Evolutionary conservation across 345 rosid genomes (phyloP).

Genomic region (Camelina sativa): DNA sequence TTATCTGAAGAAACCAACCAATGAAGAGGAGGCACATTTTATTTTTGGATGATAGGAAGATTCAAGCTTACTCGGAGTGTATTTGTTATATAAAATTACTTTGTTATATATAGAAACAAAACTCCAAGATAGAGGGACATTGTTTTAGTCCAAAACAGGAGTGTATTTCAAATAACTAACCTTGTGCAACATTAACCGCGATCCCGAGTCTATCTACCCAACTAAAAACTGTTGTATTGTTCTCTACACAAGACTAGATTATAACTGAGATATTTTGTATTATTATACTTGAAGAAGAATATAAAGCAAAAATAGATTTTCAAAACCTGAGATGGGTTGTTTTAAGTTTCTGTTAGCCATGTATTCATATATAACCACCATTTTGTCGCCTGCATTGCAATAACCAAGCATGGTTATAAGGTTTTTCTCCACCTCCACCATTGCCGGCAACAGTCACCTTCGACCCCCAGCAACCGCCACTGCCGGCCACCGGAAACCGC

Average conservation of each 20-base stretch:
- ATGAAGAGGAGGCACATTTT: neutral
- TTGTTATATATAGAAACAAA: slow-evolving; percentile 22
- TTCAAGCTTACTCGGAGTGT: slow-evolving; percentile 61
- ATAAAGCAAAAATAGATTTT: neutral
- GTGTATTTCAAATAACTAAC: slow-evolving; percentile 28
- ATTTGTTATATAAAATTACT: too few species aligned
- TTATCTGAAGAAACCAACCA: neutral
- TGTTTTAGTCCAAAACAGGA: neutral
- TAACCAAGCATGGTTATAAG: slow-evolving; percentile 59
- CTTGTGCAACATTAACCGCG: slow-evolving; percentile 59
- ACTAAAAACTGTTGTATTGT: slow-evolving; percentile 42
- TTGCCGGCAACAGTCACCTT: too few species aligned
- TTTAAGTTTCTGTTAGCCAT: slow-evolving; percentile 59
- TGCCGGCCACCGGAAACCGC: too few species aligned
- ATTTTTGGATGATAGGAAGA: neutral
- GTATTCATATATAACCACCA: slow-evolving; percentile 57
- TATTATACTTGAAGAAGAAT: slow-evolving; percentile 11
- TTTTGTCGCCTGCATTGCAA: slow-evolving; percentile 53
- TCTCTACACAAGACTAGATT: slow-evolving; percentile 37
- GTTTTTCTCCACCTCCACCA: slow-evolving; percentile 28
- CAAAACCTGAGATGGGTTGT: slow-evolving; percentile 51
- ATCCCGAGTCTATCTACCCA: slow-evolving; percentile 61
- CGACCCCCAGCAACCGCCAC: too few species aligned
- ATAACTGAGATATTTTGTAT: neutral
- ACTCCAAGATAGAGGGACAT: slow-evolving; percentile 1